Percentiles rank a stretch among this genome's conserved stretches.
phyloP scores from a whole-genome alignment of 1,284 basidiomycete species.

The Volvariella volvacea region DNA sequence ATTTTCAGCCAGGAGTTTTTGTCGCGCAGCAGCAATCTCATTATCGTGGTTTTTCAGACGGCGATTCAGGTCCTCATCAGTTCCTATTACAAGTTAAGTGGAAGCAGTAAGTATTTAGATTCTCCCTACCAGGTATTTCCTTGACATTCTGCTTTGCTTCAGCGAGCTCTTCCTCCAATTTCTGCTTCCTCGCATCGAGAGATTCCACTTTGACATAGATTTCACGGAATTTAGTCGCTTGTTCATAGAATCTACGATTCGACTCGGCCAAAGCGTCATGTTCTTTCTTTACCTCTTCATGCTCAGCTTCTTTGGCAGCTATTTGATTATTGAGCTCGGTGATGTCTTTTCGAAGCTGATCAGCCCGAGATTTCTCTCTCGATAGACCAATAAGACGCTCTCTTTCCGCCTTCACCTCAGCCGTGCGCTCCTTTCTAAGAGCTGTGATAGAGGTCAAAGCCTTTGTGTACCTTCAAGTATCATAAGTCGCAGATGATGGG shows the following conservation, averaged over 20 bases:
- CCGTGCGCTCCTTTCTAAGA: conserved; percentile 83
- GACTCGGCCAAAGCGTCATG: conserved; percentile 64
- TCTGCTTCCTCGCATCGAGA: conserved; percentile 59
- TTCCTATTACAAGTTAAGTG: conserved; percentile 40
- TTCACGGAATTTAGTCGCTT: conserved; percentile 80
- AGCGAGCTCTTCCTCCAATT: conserved; percentile 47
- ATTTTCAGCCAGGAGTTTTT: conserved; percentile 41
- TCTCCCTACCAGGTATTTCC: conserved; percentile 60
- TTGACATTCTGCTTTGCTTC: conserved; percentile 66
- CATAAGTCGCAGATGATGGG: conserved; percentile 6
- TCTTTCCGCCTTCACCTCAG: conserved; percentile 91
- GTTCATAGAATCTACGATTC: conserved; percentile 81
- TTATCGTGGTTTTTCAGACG: conserved; percentile 71
- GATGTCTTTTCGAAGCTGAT: conserved; percentile 73
- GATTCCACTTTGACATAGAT: conserved; percentile 71
- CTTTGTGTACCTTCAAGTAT: conserved; percentile 79
- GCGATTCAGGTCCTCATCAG: conserved; percentile 68
- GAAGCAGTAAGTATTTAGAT: not conserved
- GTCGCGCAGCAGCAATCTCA: conserved; percentile 49
- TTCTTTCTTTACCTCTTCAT: conserved; percentile 63
- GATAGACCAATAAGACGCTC: conserved; percentile 80
- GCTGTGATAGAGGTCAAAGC: conserved; percentile 91
- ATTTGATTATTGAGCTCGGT: conserved; percentile 58
- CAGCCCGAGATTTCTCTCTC: conserved; percentile 82
- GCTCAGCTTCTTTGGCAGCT: conserved; percentile 67